phyloP scores from a whole-genome alignment of 2,329 filamentous ascomycete species.

The Microsporum ferrugineum region DNA sequence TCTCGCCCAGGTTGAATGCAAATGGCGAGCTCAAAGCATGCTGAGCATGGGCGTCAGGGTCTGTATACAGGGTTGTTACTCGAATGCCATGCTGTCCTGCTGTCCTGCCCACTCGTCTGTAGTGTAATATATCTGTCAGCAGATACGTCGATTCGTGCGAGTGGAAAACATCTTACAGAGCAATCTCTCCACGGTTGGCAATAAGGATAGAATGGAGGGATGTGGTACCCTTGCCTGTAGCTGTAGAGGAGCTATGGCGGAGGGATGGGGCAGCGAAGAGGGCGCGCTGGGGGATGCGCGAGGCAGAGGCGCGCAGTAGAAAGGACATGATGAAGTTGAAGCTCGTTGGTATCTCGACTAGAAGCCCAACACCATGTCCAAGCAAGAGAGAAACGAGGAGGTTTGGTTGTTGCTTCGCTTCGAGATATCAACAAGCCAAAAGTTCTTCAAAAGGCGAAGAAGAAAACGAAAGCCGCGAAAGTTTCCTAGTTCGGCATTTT shows the following conservation, averaged over 20 bases:
- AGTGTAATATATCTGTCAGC: not conserved
- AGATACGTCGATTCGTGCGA: not conserved
- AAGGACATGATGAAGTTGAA: constrained; percentile 11
- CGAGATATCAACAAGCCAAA: not conserved
- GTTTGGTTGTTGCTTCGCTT: not conserved
- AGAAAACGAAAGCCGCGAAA: not conserved
- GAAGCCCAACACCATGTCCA: constrained; percentile 1
- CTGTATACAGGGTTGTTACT: constrained; percentile 90
- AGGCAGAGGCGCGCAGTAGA: constrained; percentile 13
- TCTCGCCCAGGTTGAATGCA: constrained; percentile 65
- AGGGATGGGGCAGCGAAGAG: constrained; percentile 12
- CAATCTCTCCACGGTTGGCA: constrained; percentile 94
- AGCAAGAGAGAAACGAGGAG: not conserved
- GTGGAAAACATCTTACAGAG: constrained; percentile 44
- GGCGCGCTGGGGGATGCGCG: constrained; percentile 12
- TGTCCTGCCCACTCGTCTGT: constrained; percentile 69
- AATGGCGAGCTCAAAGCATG: constrained; percentile 78
- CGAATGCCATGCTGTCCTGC: constrained; percentile 79
- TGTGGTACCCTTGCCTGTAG: constrained; percentile 19
- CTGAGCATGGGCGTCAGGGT: constrained; percentile 75
- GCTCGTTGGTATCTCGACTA: not conserved
- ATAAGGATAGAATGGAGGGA: constrained; percentile 72
- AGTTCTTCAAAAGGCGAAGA: too few relatives aligned
- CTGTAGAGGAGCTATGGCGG: constrained; percentile 9
- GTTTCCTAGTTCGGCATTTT: constrained; percentile 3